Evolutionary conservation across 2,329 filamentous ascomycete genomes (phyloP), one percentile per base, ranked within the genome.

Genomic region (Aspergillus nomiae): DNA sequence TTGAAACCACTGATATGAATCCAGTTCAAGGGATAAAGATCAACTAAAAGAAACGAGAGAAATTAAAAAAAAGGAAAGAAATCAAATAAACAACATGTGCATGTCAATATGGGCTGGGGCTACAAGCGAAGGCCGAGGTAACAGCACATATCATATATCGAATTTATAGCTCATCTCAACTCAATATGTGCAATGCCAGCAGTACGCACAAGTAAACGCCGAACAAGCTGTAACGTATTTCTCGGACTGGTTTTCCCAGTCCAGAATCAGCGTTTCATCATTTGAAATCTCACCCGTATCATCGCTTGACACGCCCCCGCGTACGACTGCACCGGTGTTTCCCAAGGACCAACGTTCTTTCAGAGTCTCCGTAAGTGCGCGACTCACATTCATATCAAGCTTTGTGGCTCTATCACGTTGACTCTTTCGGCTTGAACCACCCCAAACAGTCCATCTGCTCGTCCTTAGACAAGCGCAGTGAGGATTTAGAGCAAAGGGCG

Each of bases 181-280:
- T 64, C 38, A 62, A 19, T 61, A 61, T 1, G 8, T 34, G 28
- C 62, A 64, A 16, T 51, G 62, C 12, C 59, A 43, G 21, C 55
- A 64, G 43, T 64, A 62, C 4, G 56, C 62, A 57, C 56, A 64
- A 4, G 56, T 36, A 4, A 12, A 53, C 6, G 56, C 59, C 21
- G 56, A 64, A 36, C 59, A 61, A 4, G 59, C 62, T 4, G 59
- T 64, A 51, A 59, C 58, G 38, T 64, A 56, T 50, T 60, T 43
- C 32, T 60, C 62, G 28, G 58, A 48, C 14, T 55, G 54, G 12
- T 30, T 28, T 19, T 19, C n/a, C 46, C 46, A 28, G 11, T 43
- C 38, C 38, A n/a, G 19, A n/a, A 9, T n/a, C 19, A 43, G 8
- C 4, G 8, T 12, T 16, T 43, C 38, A 8, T 43, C 19, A 43